Base-by-base conservation (phyloP, 2,329 filamentous ascomycete species). In the Paraconiothyrium sp. region DNA sequence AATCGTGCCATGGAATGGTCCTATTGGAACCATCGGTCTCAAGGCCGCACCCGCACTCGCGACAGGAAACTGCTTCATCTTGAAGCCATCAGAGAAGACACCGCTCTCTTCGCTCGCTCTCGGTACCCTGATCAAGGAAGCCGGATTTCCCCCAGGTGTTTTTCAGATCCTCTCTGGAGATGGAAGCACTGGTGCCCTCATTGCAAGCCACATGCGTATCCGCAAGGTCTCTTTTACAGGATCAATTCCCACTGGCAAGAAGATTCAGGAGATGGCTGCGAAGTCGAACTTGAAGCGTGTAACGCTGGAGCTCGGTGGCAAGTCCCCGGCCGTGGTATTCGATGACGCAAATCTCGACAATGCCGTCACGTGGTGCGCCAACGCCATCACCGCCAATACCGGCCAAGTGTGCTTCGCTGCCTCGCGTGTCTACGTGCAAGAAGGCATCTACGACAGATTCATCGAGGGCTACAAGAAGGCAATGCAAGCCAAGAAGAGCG, bases 91-190 rank as follows among this genome's bases (percentile, higher is more conserved):
- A 1, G 76, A 78, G 43, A 77, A 78, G 62, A 77, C 75, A 5
- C 76, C 76, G 1, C 71, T 78, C 20, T 73, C 72, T 0, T 72
- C 70, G 0, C 70, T 77, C 3, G 73, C 73, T 16, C 71, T 78
- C 9, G 76, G 74, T 4, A 68, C 64, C 1, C 57, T 75, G 48
- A 69, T 72, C 57, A 71, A 72, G n/a, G 65, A 72, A 54, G 71
- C 72, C 7, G 73, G 72, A 75, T 87, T 89, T 76, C 86, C 87
- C 0, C 84, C 85, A 0, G 88, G 88, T 44, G 86, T 90, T 5
- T 72, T 90, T 2, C 86, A 89, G 66, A 84, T 81, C 0, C 75
- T 90, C 1, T 84, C 84, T 43, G 88, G 88, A 6, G 85, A 86
- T 39, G 87, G 89, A 64, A 79, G 80, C 41, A 79, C 78, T 0